These are phyloP conservation scores for Zoysia matrella DNA, from an alignment of 202 grass and related monocot species.

Conservation along the genomic window DNA sequence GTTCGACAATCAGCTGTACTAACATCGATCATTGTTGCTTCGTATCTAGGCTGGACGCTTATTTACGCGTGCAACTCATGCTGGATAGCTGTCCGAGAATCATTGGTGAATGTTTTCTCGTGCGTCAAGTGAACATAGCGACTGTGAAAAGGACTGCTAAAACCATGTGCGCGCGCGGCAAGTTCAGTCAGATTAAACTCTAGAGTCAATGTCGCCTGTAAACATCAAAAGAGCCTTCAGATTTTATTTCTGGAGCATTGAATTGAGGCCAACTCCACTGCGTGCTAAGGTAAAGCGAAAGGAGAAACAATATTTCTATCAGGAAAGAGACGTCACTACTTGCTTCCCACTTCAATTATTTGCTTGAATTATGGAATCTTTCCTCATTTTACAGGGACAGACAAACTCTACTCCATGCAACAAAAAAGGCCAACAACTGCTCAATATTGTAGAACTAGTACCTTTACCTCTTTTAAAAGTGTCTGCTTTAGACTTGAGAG, in stretches of 20 bases:
- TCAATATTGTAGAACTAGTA: neutral
- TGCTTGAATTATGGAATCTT: constrained; percentile 39
- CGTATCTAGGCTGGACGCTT: neutral
- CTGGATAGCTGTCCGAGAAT: neutral
- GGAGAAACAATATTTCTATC: constrained; percentile 7
- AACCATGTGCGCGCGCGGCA: neutral
- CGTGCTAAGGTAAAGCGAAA: constrained; percentile 26
- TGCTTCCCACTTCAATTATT: constrained; percentile 47
- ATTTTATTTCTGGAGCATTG: neutral
- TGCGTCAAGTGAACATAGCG: neutral
- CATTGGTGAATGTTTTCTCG: neutral
- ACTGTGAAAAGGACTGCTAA: neutral
- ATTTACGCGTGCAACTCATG: neutral
- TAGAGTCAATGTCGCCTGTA: constrained; percentile 15
- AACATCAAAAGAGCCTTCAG: constrained; percentile 46
- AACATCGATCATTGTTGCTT: neutral
- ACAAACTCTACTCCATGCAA: constrained; percentile 35
- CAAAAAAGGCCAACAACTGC: constrained; percentile 33
- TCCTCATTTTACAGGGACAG: constrained; percentile 46
- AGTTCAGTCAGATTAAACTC: neutral
- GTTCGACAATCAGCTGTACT: neutral
- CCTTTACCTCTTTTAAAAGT: neutral
- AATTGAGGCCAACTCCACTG: constrained; percentile 11
- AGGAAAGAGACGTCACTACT: constrained; percentile 27
- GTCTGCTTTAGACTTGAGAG: too few species aligned